A percentile compares a stretch with the other conserved stretches of the same genome.
phyloP scores from a whole-genome alignment of 495 filamentous ascomycete genomes.

The Talaromyces adpressus region DNA sequence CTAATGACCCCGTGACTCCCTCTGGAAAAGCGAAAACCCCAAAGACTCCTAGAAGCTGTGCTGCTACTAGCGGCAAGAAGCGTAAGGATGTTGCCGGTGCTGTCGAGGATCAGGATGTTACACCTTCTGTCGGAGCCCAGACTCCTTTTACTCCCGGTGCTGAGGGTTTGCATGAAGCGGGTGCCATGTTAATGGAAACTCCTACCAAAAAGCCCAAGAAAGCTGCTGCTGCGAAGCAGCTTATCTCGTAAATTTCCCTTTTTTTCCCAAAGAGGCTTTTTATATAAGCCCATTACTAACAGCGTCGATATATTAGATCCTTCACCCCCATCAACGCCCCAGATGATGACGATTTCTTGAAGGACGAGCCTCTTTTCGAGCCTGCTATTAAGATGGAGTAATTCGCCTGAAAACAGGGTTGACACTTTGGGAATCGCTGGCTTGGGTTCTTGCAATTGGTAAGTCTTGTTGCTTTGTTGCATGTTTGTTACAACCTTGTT shows the following conservation, averaged over 20 bases:
- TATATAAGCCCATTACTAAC: background rate
- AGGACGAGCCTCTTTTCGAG: background rate
- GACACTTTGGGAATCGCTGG: background rate
- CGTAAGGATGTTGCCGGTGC: conserved; percentile 13
- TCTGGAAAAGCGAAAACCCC: background rate
- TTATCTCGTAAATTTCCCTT: background rate
- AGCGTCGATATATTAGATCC: background rate
- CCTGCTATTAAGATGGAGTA: background rate
- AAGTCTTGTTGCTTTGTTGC: background rate
- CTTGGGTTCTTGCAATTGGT: background rate
- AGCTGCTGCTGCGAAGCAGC: conserved; percentile 12
- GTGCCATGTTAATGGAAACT: background rate
- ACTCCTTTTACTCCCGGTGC: background rate
- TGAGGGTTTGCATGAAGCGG: background rate
- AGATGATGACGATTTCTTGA: background rate
- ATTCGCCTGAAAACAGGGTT: background rate
- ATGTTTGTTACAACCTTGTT: background rate
- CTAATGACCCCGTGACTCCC: background rate
- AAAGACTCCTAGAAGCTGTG: background rate
- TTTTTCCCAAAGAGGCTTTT: background rate
- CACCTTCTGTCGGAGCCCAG: background rate
- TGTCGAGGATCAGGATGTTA: background rate
- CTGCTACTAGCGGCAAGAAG: conserved; percentile 15
- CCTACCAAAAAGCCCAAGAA: background rate
- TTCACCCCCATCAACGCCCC: background rate